A percentile compares a stretch with the other conserved stretches of the same genome.
These are phyloP conservation scores for Podochytrium sp. DNA, from an alignment of 192 early-diverging fungal species.

Conservation along the genomic window DNA sequence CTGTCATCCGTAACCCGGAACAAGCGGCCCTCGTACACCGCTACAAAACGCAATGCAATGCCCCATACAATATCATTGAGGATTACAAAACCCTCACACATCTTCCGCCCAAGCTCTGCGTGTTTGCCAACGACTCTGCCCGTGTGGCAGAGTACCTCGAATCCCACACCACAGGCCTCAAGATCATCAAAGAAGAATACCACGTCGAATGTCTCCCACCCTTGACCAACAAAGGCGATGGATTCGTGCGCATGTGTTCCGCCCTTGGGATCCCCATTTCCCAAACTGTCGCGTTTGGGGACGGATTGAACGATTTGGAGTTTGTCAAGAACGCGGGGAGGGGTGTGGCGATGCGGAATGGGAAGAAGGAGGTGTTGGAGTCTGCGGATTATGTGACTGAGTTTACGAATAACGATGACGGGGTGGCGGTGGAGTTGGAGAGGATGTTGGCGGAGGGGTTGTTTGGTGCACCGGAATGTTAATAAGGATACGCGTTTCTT, in stretches of 20 bases:
- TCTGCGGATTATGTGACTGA: constrained; percentile 1
- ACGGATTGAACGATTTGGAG: constrained; percentile 28
- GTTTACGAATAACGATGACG: constrained; percentile 27
- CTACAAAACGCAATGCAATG: not conserved
- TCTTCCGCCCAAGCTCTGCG: not conserved
- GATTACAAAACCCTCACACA: not conserved
- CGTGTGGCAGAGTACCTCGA: not conserved
- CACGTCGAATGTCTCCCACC: constrained; percentile 20
- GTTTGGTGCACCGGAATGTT: not conserved
- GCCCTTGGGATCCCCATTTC: not conserved
- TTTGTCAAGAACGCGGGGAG: constrained; percentile 12
- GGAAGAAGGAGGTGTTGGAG: not conserved
- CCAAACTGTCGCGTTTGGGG: constrained; percentile 17
- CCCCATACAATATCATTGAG: not conserved
- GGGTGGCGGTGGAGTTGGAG: constrained; percentile 24
- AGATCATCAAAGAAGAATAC: not conserved
- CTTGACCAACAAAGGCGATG: constrained; percentile 4
- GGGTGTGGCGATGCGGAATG: constrained; percentile 29
- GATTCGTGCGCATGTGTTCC: not conserved
- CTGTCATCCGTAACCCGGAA: not conserved
- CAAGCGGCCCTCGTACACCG: not conserved
- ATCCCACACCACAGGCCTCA: not conserved
- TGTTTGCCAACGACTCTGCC: not conserved
- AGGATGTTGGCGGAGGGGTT: not conserved
- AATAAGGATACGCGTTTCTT: too few species aligned